Evolutionary conservation across 805 yeast genomes (phyloP), one percentile per base, ranked within the genome.

Genomic region (Saccharomycopsis lassenensis): DNA sequence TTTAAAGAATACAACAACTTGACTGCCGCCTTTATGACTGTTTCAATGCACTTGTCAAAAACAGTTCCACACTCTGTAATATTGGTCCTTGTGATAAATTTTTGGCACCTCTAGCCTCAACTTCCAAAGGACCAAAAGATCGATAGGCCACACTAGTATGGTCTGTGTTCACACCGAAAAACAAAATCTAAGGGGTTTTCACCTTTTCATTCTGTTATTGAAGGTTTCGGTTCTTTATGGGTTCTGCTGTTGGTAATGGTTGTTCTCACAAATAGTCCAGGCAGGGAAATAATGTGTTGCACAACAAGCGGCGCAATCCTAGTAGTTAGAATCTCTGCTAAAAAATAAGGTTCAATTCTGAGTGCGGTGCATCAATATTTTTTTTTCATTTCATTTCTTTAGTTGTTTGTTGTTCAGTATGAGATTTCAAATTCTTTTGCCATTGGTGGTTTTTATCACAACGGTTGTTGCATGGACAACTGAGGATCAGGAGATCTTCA

Each of bases 401-500:
- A 15, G 24, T n/a, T n/a, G n/a, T n/a, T n/a, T n/a, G n/a, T n/a
- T n/a, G n/a, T n/a, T n/a, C n/a, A 26, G 20, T 29, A 29, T 36
- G 21, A 16, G 43, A 44, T 34, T 26, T 28, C 43, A 34, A 15
- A 34, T 14, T 35, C n/a, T n/a, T 40, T 5, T 14, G 46, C 4
- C 29, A n/a, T n/a, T 52, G 7, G 37, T 48, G 21, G 27, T 51
- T 1, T 17, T 52, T 15, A 24, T 54, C 2, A 29, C 45, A 2
- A 29, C 58, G 1, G 46, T 56, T 7, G 54, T 46, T 6, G 69
- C 67, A 4, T 80, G 86, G 74, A 52, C 74, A 2, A 61, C 75
- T 0, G 74, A 71, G 38, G 96, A 89, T 55, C 65, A 79, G 23
- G 95, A 87, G 58, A 75, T 89, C 37, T 86, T 89, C 61, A 65